phyloP scores from a whole-genome alignment of 306 rosid species.

The Ochetophila trinervis region DNA sequence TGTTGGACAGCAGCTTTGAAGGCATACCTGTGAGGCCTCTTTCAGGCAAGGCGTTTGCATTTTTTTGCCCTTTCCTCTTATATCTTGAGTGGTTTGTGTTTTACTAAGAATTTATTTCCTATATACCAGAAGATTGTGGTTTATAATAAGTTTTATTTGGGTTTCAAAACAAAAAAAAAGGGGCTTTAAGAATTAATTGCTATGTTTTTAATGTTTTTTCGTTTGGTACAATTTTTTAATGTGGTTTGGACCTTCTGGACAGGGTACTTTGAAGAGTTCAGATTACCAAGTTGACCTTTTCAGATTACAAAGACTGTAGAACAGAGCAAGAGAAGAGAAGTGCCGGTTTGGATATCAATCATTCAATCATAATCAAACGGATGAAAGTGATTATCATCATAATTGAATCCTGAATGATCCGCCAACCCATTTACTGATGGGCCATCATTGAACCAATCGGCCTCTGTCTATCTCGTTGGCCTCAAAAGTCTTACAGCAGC shows the following conservation, averaged over 20 bases:
- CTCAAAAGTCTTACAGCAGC: background rate
- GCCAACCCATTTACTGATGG: too few species aligned
- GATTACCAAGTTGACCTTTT: conserved; percentile 26
- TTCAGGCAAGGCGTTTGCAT: conserved; percentile 52
- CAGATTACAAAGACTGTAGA: background rate
- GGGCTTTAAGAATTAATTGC: too few species aligned
- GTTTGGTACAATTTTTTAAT: too few species aligned
- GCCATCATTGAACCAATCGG: background rate
- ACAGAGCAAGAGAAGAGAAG: background rate
- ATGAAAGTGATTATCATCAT: background rate
- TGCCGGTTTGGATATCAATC: conserved; percentile 1
- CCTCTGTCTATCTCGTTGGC: conserved; percentile 6
- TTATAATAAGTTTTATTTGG: too few species aligned
- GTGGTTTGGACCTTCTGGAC: too few species aligned
- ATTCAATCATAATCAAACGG: background rate
- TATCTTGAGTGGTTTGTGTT: conserved; percentile 10
- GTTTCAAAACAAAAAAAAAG: too few species aligned
- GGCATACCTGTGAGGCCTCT: conserved; percentile 44
- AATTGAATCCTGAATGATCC: background rate
- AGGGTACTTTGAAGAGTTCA: conserved; percentile 26
- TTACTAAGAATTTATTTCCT: too few species aligned
- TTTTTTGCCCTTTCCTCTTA: conserved; percentile 9
- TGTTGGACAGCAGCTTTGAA: conserved; percentile 59
- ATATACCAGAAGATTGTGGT: too few species aligned
- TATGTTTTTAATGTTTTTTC: too few species aligned